A percentile compares a stretch with the other conserved stretches of the same genome.
phyloP scores from a whole-genome alignment of 805 yeast species.

The Candida mattraensis region DNA sequence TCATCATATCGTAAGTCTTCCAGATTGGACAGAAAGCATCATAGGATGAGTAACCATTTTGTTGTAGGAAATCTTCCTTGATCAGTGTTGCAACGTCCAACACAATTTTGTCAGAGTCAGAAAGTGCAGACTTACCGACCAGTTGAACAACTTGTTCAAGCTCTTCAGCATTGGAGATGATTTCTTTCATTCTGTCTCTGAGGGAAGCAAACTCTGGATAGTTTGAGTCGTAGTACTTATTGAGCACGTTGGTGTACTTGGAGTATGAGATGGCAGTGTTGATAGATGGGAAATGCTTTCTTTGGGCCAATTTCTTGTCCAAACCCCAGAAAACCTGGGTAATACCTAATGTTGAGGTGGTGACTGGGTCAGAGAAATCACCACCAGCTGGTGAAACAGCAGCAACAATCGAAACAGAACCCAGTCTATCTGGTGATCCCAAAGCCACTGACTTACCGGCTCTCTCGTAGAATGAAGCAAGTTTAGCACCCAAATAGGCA shows the following conservation, averaged over 20 bases:
- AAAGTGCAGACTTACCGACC: conserved; percentile 97
- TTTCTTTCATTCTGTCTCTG: conserved; percentile 92
- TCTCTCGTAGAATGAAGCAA: conserved; percentile 98
- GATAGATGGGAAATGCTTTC: conserved; percentile 99
- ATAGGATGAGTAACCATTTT: conserved; percentile 97
- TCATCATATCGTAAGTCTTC: conserved; percentile 99
- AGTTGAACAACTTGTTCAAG: conserved; percentile 98
- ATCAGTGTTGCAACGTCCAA: conserved; percentile 88
- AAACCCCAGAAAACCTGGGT: conserved; percentile 99
- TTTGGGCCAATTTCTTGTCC: conserved; percentile 98
- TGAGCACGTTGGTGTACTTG: conserved; percentile 86
- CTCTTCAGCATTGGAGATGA: conserved; percentile 95
- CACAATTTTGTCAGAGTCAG: conserved; percentile 95
- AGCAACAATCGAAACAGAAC: conserved; percentile 99
- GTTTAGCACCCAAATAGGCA: conserved; percentile 97
- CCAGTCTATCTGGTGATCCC: conserved; percentile 95
- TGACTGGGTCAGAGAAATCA: conserved; percentile 99
- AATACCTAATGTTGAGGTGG: conserved; percentile 97
- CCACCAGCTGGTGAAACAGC: conserved; percentile 99
- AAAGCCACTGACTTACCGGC: conserved; percentile 96
- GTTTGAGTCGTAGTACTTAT: conserved; percentile 79
- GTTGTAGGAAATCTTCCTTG: conserved; percentile 98
- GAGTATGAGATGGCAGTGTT: conserved; percentile 96
- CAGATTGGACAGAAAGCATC: conserved; percentile 99
- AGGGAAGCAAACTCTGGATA: conserved; percentile 89